These are phyloP conservation scores for Cladosporium sp. DNA, from an alignment of 2,329 filamentous ascomycete species.

Conservation along the genomic window DNA sequence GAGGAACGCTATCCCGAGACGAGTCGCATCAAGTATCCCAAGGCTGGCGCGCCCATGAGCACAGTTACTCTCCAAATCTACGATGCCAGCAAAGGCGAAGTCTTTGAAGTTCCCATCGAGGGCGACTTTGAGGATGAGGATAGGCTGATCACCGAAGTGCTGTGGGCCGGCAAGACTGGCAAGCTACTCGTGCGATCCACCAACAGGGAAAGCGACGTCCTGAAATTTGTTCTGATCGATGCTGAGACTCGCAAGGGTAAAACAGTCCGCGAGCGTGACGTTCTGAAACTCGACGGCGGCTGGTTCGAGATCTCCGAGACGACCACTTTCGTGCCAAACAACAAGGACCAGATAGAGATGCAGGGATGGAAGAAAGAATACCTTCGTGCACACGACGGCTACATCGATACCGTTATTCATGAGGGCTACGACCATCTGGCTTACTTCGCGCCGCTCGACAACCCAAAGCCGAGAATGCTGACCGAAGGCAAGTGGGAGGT, in stretches of 20 bases:
- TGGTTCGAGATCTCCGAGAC: conserved; percentile 95
- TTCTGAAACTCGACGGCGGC: conserved; percentile 84
- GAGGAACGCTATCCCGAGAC: conserved; percentile 90
- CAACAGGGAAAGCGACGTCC: conserved; percentile 88
- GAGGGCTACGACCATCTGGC: conserved; percentile 87
- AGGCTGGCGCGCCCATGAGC: conserved; percentile 90
- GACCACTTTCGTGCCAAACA: conserved; percentile 73
- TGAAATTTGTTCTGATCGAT: conserved; percentile 85
- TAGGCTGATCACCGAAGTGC: conserved; percentile 85
- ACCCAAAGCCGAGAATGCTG: conserved; percentile 75
- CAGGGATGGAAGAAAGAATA: conserved; percentile 59
- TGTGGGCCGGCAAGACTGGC: conserved; percentile 75
- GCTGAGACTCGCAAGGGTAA: conserved; percentile 71
- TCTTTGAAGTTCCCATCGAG: conserved; percentile 75
- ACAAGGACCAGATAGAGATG: conserved; percentile 61
- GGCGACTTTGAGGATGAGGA: conserved; percentile 78
- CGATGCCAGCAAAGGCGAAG: conserved; percentile 72
- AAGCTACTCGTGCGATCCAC: conserved; percentile 88
- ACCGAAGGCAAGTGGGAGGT: conserved; percentile 94
- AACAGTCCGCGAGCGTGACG: conserved; percentile 75
- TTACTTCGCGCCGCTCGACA: conserved; percentile 89
- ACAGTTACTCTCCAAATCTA: conserved; percentile 87
- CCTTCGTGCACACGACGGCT: conserved; percentile 69
- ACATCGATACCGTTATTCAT: conserved; percentile 86
- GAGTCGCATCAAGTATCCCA: conserved; percentile 93